A percentile compares a stretch with the other conserved stretches of the same genome.
Evolutionary conservation across 805 yeast species (phyloP).

Genomic region (Ogataea populi-albae): DNA sequence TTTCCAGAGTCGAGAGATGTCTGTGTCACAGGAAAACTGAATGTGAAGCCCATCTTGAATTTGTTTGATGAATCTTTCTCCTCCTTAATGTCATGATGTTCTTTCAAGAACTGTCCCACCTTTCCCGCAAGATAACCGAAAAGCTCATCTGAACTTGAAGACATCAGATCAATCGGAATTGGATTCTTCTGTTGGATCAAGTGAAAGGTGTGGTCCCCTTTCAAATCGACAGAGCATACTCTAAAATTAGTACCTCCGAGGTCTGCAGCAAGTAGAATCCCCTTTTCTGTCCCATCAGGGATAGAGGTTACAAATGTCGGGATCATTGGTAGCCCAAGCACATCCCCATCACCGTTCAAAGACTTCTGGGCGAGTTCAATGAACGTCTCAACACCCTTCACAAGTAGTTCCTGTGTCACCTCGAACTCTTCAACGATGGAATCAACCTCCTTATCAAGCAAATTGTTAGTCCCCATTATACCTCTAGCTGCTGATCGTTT

Average conservation of each 20-base stretch:
- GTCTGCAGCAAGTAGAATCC: slow-evolving; percentile 85
- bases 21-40: slow-evolving; percentile 90
- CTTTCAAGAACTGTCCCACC: slow-evolving; percentile 59
- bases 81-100: slow-evolving; percentile 51
- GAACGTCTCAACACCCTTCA: slow-evolving; percentile 53
- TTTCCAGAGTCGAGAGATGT: slow-evolving; percentile 75
- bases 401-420: slow-evolving; percentile 41
- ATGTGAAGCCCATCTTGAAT: slow-evolving; percentile 87
- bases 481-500: too few relatives aligned
- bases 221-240: slow-evolving; percentile 80
- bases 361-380: slow-evolving; percentile 62
- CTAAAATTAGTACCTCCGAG: slow-evolving; percentile 96
- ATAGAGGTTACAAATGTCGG: slow-evolving; percentile 84
- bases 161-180: slow-evolving; percentile 76
- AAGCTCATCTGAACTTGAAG: slow-evolving; percentile 61
- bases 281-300: slow-evolving; percentile 84
- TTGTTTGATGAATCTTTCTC: slow-evolving; percentile 19
- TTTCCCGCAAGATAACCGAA: slow-evolving; percentile 74
- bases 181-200: slow-evolving; percentile 73
- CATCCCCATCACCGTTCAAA: slow-evolving; percentile 39
- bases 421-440: slow-evolving; percentile 39
- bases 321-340: slow-evolving; percentile 77
- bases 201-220: slow-evolving; percentile 76
- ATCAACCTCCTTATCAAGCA: slow-evolving; percentile 19
- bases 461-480: neutral